Evolutionary conservation across 148 eudicot species (phyloP).

Genomic region (Rhododendron griersonianum): DNA sequence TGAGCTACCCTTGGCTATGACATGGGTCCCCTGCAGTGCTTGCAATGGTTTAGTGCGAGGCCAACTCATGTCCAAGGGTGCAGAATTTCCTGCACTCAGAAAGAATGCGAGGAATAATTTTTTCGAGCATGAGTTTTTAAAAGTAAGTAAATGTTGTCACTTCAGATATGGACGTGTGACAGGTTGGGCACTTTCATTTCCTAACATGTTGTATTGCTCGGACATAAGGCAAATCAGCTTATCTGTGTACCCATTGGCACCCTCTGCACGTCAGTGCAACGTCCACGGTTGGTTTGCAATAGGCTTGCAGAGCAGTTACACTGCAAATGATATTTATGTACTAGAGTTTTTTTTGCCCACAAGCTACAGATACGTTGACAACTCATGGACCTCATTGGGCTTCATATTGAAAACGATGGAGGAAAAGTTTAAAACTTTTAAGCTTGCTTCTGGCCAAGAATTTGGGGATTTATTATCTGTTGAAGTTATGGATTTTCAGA

Average conservation of each 20-base stretch:
- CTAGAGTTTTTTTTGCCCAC: conserved; percentile 25
- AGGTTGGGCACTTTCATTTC: conserved; percentile 11
- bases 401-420: conserved; percentile 4
- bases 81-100: no score
- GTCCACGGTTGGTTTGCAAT: conserved; percentile 17
- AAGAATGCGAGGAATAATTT: no score
- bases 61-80: neutral
- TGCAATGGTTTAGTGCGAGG: neutral
- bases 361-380: neutral
- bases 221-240: conserved; percentile 18
- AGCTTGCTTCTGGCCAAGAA: conserved; percentile 18
- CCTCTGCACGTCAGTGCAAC: conserved; percentile 14
- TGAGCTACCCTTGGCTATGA: no score
- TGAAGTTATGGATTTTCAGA: no score
- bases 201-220: conserved; percentile 12
- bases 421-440: conserved; percentile 11
- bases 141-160: neutral
- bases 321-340: conserved; percentile 12
- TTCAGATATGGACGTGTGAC: conserved; percentile 15
- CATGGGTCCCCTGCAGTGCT: no score
- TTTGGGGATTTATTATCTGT: neutral
- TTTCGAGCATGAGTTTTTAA: no score
- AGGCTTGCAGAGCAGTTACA: conserved; percentile 10
- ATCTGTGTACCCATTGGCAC: conserved; percentile 25
- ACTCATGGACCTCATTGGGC: neutral